These are phyloP conservation scores for Diaporthe batatas DNA, from an alignment of 2,329 filamentous ascomycete species.

Conservation along the genomic window DNA sequence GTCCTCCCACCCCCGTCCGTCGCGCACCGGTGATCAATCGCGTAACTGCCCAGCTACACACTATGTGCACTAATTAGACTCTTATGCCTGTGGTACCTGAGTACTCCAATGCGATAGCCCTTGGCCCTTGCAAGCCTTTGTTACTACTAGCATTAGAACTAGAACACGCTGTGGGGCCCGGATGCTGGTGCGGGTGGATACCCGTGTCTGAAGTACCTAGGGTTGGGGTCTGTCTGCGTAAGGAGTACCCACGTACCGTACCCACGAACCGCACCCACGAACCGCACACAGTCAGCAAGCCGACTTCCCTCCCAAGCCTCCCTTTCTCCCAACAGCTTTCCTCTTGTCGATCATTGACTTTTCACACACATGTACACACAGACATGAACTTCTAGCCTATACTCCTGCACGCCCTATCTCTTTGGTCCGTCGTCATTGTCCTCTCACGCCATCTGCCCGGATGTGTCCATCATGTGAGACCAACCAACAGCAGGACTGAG, in stretches of 20 bases:
- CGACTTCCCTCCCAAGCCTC: too few relatives aligned
- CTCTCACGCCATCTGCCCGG: neutral
- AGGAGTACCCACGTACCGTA: too few relatives aligned
- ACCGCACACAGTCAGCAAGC: too few relatives aligned
- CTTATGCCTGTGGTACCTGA: neutral
- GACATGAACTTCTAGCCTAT: neutral
- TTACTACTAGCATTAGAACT: too few relatives aligned
- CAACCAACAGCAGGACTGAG: neutral
- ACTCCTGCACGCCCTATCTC: neutral
- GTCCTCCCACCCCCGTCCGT: conserved; percentile 16
- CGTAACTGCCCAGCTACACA: neutral
- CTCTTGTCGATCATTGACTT: conserved; percentile 22
- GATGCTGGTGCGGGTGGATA: neutral
- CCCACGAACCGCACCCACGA: too few relatives aligned
- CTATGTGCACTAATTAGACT: neutral
- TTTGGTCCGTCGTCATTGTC: neutral
- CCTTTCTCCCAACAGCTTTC: conserved; percentile 13
- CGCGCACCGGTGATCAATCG: conserved; percentile 18
- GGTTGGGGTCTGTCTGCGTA: neutral
- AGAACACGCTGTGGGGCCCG: conserved; percentile 9
- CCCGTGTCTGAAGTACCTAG: neutral
- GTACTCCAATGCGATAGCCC: conserved; percentile 21
- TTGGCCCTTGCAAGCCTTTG: conserved; percentile 1
- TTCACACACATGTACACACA: neutral
- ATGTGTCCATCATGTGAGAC: neutral